Percentiles rank a stretch among this genome's conserved stretches.
phyloP scores from a whole-genome alignment of 2,329 filamentous ascomycete species.

The Cadophora gregata region DNA sequence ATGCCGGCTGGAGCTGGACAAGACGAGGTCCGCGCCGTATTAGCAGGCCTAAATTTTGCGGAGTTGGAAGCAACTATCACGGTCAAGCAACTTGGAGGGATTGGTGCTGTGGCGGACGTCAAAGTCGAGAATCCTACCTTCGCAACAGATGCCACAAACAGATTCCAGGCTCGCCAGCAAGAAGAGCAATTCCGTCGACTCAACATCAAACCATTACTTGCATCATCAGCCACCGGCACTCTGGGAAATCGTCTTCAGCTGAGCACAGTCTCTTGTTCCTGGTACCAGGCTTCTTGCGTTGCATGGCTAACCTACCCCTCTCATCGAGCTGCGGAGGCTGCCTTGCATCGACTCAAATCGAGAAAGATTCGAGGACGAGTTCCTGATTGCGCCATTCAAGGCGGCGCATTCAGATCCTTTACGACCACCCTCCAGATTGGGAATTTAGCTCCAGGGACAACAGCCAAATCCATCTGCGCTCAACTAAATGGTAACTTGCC shows the following conservation, averaged over 20 bases:
- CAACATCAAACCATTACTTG: background rate
- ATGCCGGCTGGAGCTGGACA: constrained; percentile 3
- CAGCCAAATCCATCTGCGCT: background rate
- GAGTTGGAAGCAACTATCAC: background rate
- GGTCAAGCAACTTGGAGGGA: constrained; percentile 15
- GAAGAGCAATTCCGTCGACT: background rate
- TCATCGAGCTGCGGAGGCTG: constrained; percentile 6
- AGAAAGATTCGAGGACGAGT: background rate
- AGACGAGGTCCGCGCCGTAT: constrained; percentile 6
- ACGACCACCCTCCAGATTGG: background rate
- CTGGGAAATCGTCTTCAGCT: constrained; percentile 23
- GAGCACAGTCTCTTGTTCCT: constrained; percentile 24
- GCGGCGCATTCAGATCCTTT: background rate
- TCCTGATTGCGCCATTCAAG: background rate
- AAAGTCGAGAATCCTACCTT: constrained; percentile 23
- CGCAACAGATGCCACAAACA: constrained; percentile 6
- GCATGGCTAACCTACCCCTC: constrained; percentile 18
- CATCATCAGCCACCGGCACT: background rate
- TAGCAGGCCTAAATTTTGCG: background rate
- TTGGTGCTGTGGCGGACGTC: constrained; percentile 20
- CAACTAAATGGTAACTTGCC: constrained; percentile 1
- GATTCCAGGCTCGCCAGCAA: background rate
- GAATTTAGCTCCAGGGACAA: background rate
- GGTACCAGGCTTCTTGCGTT: constrained; percentile 22
- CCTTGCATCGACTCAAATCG: background rate